Evolutionary conservation across 2,329 filamentous ascomycete species (phyloP), one percentile per base, ranked within the genome.

Genomic region (Pleoardoris graminearum): DNA sequence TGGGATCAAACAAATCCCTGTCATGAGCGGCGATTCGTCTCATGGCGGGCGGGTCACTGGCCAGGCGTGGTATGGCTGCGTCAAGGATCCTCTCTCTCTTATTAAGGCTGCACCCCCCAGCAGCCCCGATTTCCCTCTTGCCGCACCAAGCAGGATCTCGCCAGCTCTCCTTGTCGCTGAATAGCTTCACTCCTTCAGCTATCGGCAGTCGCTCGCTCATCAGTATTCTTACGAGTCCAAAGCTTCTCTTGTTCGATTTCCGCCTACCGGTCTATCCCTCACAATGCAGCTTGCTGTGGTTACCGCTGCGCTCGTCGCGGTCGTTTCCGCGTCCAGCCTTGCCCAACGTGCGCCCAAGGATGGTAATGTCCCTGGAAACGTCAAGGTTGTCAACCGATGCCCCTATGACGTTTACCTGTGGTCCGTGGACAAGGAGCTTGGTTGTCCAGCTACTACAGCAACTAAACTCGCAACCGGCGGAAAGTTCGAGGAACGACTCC

Each of bases 151-250:
- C 68, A 70, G 69, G 71, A 70, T 64, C 66, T 70, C 56, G 65
- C 67, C 60, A 63, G 65, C 61, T 58, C 64, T 70, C 70, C 51
- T 66, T 71, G 61, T 70, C 61, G 70, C 69, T 71, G 69, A 66
- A 68, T 65, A 71, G 62, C 71, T 74, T 71, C 71, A 73, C 70
- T 73, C 71, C 41, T 71, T 72, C 56, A 73, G 69, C 67, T 70
- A 65, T 70, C 69, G 61, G 69, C 68, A 66, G 54, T 66, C 72
- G 61, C 55, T 73, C 72, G 25, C 70, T 74, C 54, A 51, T 50
- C 61, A 50, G 47, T 53, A 51, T 57, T 45, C 50, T 49, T 55
- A 57, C 59, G 55, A 65, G 58, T 58, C 59, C 59, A 54, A 21
- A 53, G 56, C 61, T 57, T 54, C 50, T 50, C 48, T 53, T 45